phyloP scores from a whole-genome alignment of 768 basidiomycete species.

The Tylopilus rubrobrunneus region DNA sequence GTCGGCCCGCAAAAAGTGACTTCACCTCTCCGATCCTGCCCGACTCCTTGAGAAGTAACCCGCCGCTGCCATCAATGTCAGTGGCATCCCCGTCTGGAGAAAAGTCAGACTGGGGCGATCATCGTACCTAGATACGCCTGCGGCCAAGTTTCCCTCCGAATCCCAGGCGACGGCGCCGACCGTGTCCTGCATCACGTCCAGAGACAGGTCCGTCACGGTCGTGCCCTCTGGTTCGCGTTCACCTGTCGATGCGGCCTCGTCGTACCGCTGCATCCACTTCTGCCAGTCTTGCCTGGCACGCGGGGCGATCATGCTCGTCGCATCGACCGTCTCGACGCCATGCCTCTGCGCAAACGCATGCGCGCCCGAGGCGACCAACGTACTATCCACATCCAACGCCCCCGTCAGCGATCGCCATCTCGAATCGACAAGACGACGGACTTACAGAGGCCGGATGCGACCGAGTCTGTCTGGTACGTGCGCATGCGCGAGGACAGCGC shows the following conservation, averaged over 20 bases:
- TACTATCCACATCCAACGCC: conserved; percentile 33
- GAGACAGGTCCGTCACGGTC: conserved; percentile 4
- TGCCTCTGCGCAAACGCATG: conserved; percentile 43
- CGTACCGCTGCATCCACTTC: conserved; percentile 52
- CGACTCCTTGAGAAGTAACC: conserved; percentile 69
- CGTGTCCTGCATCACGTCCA: conserved; percentile 61
- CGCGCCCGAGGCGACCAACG: conserved; percentile 62
- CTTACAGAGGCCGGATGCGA: conserved; percentile 68
- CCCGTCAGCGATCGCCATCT: too few relatives aligned
- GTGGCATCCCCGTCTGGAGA: not conserved
- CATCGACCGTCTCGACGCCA: conserved; percentile 34
- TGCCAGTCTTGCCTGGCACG: conserved; percentile 53
- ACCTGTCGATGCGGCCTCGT: conserved; percentile 10
- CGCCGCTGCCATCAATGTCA: conserved; percentile 48
- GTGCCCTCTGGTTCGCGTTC: not conserved
- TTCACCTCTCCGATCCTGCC: conserved; percentile 74
- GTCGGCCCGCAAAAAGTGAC: not conserved
- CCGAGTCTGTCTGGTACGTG: conserved; percentile 48
- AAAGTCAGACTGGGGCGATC: not conserved
- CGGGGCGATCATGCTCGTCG: conserved; percentile 47
- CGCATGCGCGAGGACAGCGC: conserved; percentile 52
- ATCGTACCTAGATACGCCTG: conserved; percentile 71
- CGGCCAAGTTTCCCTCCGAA: conserved; percentile 43
- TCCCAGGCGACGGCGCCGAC: conserved; percentile 73
- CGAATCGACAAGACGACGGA: not conserved